A percentile compares a stretch with the other conserved stretches of the same genome.
These are phyloP conservation scores for Lecanicillium sp. DNA, from an alignment of 2,329 filamentous ascomycete genomes.

Conservation along the genomic window DNA sequence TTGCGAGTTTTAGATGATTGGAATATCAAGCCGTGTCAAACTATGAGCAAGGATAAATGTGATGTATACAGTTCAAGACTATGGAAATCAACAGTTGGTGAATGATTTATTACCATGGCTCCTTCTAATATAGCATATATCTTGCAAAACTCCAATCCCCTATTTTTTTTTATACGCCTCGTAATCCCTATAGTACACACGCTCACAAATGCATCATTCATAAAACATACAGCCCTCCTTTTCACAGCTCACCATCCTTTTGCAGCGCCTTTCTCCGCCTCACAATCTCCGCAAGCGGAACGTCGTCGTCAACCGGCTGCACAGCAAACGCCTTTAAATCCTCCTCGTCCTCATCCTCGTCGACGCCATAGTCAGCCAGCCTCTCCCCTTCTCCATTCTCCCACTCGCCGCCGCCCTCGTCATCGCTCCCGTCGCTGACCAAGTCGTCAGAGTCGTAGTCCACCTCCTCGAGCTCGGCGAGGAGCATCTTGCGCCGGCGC, in stretches of 20 bases:
- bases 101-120: no score
- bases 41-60: not conserved
- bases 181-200: no score
- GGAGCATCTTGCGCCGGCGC: constrained; percentile 28
- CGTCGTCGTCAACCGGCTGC: constrained; percentile 47
- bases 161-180: no score
- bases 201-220: no score
- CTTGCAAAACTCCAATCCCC: no score
- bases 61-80: not conserved
- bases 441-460: constrained; percentile 46
- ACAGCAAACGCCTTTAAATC: constrained; percentile 52
- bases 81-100: no score
- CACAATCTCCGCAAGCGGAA: constrained; percentile 50
- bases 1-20: not conserved
- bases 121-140: no score
- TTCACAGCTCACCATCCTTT: constrained; percentile 20
- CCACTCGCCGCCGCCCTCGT: constrained; percentile 43
- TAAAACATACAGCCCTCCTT: no score
- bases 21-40: not conserved
- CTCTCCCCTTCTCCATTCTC: constrained; percentile 68
- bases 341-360: constrained; percentile 62
- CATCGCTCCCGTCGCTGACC: constrained; percentile 18
- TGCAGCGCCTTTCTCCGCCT: constrained; percentile 34
- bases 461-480: constrained; percentile 44
- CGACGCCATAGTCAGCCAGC: constrained; percentile 70